Conservation (phyloP, 1,284 basidiomycete genomes). For the Trichosporon sp. region DNA sequence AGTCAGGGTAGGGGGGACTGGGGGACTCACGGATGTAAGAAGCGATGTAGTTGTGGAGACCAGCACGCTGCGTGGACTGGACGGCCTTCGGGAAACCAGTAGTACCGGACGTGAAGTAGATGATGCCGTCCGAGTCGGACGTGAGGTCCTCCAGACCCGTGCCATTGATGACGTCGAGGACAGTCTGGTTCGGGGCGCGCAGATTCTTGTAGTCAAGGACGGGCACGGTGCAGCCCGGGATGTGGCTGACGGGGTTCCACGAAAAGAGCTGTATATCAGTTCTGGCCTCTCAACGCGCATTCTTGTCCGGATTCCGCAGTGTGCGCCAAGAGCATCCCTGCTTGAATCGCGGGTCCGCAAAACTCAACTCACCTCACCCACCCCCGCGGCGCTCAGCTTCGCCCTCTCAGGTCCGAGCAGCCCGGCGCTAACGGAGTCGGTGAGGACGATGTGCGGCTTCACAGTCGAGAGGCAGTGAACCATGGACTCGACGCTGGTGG, state of each 20-base stretch:
- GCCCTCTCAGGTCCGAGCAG: constrained; percentile 13
- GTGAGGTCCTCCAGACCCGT: constrained; percentile 34
- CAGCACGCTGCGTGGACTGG: constrained; percentile 42
- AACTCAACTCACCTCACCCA: constrained; percentile 14
- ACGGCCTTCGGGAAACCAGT: constrained; percentile 46
- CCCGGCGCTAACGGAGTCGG: constrained; percentile 36
- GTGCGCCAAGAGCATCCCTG: neutral
- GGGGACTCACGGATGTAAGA: constrained; percentile 27
- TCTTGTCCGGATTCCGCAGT: neutral
- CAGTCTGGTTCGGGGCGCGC: neutral
- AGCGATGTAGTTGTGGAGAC: constrained; percentile 27
- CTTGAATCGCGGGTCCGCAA: too few relatives aligned
- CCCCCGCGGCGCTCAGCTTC: constrained; percentile 6
- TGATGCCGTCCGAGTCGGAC: constrained; percentile 49
- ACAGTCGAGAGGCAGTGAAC: constrained; percentile 38
- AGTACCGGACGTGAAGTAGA: constrained; percentile 47
- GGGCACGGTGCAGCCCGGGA: neutral
- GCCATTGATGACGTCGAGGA: constrained; percentile 23
- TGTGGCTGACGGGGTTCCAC: constrained; percentile 15
- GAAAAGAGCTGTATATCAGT: constrained; percentile 17
- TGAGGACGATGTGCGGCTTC: constrained; percentile 36
- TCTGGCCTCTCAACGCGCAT: too few relatives aligned
- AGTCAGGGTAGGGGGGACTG: neutral
- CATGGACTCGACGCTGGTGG: constrained; percentile 25
- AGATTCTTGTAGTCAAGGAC: constrained; percentile 10